phyloP scores from a whole-genome alignment of 1,284 basidiomycete genomes.

The Ustanciosporium gigantosporum region DNA sequence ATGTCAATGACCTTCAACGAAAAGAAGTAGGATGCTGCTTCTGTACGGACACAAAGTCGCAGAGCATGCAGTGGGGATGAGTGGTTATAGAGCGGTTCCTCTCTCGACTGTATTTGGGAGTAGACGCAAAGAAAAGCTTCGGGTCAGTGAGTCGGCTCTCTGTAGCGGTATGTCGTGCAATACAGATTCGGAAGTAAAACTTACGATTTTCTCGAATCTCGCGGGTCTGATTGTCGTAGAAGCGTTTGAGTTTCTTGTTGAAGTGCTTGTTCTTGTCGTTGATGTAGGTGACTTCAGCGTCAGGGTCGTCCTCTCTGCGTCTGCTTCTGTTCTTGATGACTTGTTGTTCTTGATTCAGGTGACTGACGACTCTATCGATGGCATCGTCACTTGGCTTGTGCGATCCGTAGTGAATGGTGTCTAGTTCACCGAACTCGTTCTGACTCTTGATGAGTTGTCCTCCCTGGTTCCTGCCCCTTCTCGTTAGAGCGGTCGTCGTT shows the following conservation, averaged over 20 bases:
- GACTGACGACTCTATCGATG: constrained; percentile 85
- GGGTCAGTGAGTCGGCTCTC: too few relatives aligned
- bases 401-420: constrained; percentile 72
- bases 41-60: too few relatives aligned
- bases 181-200: constrained; percentile 1
- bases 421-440: not conserved
- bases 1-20: too few relatives aligned
- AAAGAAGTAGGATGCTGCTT: too few relatives aligned
- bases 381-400: constrained; percentile 91
- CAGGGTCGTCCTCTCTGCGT: constrained; percentile 83
- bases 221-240: constrained; percentile 95
- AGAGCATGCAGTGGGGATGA: too few relatives aligned
- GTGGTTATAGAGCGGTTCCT: constrained; percentile 35
- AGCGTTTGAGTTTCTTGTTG: constrained; percentile 97
- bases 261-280: constrained; percentile 97
- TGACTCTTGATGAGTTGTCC: not conserved
- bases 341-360: constrained; percentile 79
- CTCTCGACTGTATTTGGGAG: constrained; percentile 20
- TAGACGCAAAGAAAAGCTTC: not conserved
- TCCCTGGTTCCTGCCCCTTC: not conserved
- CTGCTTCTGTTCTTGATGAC: constrained; percentile 72
- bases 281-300: constrained; percentile 97
- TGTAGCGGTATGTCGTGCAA: too few relatives aligned
- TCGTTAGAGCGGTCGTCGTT: not conserved
- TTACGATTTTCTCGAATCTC: constrained; percentile 65